Conservation (phyloP, 306 rosid species). For the Betula pendula region DNA sequence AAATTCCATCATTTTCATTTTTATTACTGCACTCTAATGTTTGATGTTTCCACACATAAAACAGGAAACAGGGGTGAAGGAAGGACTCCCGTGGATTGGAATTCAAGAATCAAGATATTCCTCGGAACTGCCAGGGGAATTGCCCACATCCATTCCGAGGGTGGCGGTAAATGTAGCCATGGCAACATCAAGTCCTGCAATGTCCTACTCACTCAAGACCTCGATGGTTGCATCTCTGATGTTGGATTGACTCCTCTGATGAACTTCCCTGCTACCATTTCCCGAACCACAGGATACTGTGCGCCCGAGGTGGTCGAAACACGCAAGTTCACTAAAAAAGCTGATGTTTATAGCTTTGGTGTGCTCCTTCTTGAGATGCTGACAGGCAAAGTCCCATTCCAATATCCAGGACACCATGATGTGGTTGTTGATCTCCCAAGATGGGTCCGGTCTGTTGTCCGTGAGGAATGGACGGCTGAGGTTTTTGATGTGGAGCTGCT, state of each 20-base stretch:
- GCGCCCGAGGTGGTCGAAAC: constrained; percentile 71
- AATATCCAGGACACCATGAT: constrained; percentile 50
- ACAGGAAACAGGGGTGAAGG: constrained; percentile 59
- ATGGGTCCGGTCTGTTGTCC: constrained; percentile 82
- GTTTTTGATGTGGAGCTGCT: constrained; percentile 77
- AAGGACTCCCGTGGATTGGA: constrained; percentile 69
- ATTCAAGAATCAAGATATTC: constrained; percentile 62
- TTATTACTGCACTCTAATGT: too few species aligned
- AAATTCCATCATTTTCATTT: constrained; percentile 6
- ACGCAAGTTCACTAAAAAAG: constrained; percentile 56
- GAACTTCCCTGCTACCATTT: constrained; percentile 55
- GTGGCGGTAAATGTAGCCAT: constrained; percentile 56
- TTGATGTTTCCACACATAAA: constrained; percentile 6
- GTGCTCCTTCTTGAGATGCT: constrained; percentile 78
- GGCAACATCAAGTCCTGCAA: constrained; percentile 82
- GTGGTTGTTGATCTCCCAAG: constrained; percentile 74
- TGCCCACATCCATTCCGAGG: constrained; percentile 61
- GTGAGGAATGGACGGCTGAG: constrained; percentile 92
- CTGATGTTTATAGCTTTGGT: constrained; percentile 79
- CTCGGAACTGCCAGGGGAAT: constrained; percentile 65
- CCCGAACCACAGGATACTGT: constrained; percentile 57
- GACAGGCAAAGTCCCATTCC: constrained; percentile 63
- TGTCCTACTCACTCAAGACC: constrained; percentile 62
- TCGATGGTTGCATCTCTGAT: constrained; percentile 61
- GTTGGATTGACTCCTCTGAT: constrained; percentile 59